Conservation (phyloP, 2,329 filamentous ascomycete genomes). For the Sporothrix sp. region DNA sequence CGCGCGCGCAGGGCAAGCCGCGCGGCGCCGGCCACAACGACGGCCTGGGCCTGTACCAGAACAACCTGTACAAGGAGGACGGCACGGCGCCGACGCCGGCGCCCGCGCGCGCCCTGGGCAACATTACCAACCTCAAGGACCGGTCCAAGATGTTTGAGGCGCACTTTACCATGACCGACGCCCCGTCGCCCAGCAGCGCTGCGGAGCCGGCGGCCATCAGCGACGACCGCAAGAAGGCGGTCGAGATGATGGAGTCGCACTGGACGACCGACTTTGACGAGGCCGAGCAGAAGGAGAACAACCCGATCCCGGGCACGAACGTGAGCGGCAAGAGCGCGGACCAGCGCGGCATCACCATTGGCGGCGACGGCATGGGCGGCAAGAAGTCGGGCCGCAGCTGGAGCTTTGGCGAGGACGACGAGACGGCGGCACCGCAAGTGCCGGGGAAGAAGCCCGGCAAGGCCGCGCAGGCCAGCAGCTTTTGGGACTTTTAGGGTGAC, state of each 20-base stretch:
- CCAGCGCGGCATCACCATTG: constrained; percentile 36
- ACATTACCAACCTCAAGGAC: constrained; percentile 63
- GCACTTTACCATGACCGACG: constrained; percentile 69
- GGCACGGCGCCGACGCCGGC: constrained; percentile 30
- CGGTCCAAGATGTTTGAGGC: constrained; percentile 67
- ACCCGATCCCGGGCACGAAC: constrained; percentile 25
- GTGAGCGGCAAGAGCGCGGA: constrained; percentile 14
- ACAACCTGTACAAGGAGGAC: constrained; percentile 59
- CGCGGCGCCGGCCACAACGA: constrained; percentile 54
- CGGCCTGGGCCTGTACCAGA: constrained; percentile 64
- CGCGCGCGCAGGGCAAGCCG: constrained; percentile 35
- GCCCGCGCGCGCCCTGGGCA: constrained; percentile 43
- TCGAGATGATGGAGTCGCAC: constrained; percentile 62
- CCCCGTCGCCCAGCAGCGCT: constrained; percentile 33
- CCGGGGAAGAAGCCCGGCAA: constrained; percentile 31
- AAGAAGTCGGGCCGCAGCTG: constrained; percentile 45
- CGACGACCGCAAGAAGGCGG: constrained; percentile 56
- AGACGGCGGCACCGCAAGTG: constrained; percentile 31
- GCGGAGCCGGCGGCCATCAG: constrained; percentile 35
- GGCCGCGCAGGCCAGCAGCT: constrained; percentile 29
- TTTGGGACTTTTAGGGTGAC: constrained; percentile 37
- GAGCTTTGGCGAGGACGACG: constrained; percentile 43
- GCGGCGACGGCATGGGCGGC: constrained; percentile 58
- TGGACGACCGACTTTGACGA: constrained; percentile 43
- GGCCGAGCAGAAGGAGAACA: constrained; percentile 43